phyloP scores from a whole-genome alignment of 2,329 filamentous ascomycete species.

The Diplodia intermedia region DNA sequence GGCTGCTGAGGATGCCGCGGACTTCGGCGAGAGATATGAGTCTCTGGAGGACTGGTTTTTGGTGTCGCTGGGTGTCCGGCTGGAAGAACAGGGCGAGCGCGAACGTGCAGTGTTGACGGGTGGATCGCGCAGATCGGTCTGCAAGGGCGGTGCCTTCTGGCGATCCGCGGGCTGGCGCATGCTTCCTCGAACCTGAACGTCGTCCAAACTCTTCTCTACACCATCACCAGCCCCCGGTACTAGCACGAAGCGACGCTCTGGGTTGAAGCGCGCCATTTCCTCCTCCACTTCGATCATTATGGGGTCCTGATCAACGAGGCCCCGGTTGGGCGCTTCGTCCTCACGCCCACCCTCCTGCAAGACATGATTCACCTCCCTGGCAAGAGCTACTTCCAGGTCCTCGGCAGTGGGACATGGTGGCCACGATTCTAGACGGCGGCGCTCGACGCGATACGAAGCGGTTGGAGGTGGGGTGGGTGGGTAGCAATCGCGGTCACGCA shows the following conservation, averaged over 20 bases:
- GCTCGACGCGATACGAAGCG: constrained; percentile 34
- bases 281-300: constrained; percentile 68
- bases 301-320: constrained; percentile 71
- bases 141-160: constrained; percentile 42
- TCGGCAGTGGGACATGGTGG: constrained; percentile 72
- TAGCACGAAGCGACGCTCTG: constrained; percentile 71
- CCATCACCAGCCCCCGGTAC: constrained; percentile 48
- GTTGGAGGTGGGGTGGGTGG: constrained; percentile 25
- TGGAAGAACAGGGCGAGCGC: constrained; percentile 56
- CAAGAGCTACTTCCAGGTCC: constrained; percentile 66
- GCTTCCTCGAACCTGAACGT: constrained; percentile 12
- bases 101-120: constrained; percentile 51
- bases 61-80: constrained; percentile 39
- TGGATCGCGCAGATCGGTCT: constrained; percentile 47
- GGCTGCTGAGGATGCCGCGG: neutral
- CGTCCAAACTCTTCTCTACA: constrained; percentile 23
- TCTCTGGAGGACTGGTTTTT: constrained; percentile 48
- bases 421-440: constrained; percentile 42
- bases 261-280: constrained; percentile 50
- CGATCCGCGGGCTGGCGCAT: constrained; percentile 23
- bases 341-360: constrained; percentile 43
- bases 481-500: constrained; percentile 22
- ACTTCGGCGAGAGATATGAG: constrained; percentile 45
- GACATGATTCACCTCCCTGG: constrained; percentile 62
- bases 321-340: constrained; percentile 66